Base-by-base conservation (phyloP, 1,284 basidiomycete species). In the Neolentinus lepideus region DNA sequence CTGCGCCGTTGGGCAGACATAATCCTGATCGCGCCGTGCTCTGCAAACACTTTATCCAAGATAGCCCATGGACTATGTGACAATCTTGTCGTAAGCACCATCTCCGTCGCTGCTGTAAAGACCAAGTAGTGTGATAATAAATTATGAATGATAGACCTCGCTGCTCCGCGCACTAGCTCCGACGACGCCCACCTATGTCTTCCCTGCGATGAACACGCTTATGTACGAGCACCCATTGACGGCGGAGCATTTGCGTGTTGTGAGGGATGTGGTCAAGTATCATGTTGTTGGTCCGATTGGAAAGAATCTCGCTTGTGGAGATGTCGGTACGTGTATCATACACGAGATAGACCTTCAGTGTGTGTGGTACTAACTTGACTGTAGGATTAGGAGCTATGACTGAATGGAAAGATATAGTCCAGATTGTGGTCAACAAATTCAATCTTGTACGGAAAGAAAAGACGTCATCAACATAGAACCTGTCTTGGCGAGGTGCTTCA, bases 171-270 rank as follows among this genome's bases (percentile, higher is more conserved):
- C 95, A 0, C 75, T 97, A 0, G 76, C 88, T 8, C 88, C 92
- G 0, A 78, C 78, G 1, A 96, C 90, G 0, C 88, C 90, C 1
- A 93, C 92, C 16, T 90, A 88, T 63, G 71, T 98, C 29, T 98
- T 95, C 64, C 97, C 96, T 2, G 96, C 97, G 0, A 99, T 98
- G 96, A 99, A 99, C 69, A 98, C 95, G 3, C 76, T 92, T 61
- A 98, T 99, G 96, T 98, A 91, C 67, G 80, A 90, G 60, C 94
- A 99, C 66, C 93, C 94, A n/a, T 76, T 98, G 33, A 98, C 96
- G 0, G 78, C 80, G 1, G 81, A 86, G 58, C 96, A 99, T 64
- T 67, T 98, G 22, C 76, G 79, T 10, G 65, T 87, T 31, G 78
- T 94, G 1, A 76, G 75, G 19, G 85, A 94, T 1, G 78, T 88